phyloP scores from a whole-genome alignment of 345 rosid species.

The Eucalyptus dawsonii region DNA sequence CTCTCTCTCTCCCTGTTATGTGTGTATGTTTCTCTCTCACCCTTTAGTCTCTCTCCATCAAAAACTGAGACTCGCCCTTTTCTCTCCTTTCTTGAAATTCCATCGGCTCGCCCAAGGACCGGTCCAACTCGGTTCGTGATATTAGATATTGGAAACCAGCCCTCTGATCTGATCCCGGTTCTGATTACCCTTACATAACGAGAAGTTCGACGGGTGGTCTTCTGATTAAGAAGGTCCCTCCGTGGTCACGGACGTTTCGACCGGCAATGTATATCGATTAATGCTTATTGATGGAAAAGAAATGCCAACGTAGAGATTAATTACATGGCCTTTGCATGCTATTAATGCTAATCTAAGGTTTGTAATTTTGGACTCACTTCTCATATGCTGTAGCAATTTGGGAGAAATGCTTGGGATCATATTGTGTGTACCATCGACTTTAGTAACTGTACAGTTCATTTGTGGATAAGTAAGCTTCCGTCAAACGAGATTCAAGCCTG shows the following conservation, averaged over 20 bases:
- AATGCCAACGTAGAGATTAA: background rate
- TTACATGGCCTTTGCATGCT: background rate
- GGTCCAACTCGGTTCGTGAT: background rate
- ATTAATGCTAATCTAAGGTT: background rate
- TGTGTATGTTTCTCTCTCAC: too few species aligned
- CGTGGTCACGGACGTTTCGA: background rate
- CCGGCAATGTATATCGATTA: background rate
- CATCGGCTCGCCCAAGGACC: background rate
- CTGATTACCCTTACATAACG: background rate
- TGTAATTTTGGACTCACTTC: background rate
- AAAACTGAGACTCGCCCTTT: background rate
- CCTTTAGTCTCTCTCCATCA: too few species aligned
- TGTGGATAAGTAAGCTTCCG: background rate
- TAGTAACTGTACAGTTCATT: background rate
- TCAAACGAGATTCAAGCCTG: background rate
- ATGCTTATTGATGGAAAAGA: background rate
- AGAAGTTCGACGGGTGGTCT: background rate
- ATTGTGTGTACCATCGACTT: background rate
- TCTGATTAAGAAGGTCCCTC: background rate
- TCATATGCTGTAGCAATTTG: background rate
- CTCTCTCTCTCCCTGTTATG: too few species aligned
- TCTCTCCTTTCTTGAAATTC: background rate
- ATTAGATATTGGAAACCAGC: background rate
- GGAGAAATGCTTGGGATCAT: background rate
- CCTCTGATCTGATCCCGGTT: background rate